Evolutionary conservation across 1,284 basidiomycete species (phyloP), one percentile per base, ranked within the genome.

Genomic region (Crocinoboletus sp.): DNA sequence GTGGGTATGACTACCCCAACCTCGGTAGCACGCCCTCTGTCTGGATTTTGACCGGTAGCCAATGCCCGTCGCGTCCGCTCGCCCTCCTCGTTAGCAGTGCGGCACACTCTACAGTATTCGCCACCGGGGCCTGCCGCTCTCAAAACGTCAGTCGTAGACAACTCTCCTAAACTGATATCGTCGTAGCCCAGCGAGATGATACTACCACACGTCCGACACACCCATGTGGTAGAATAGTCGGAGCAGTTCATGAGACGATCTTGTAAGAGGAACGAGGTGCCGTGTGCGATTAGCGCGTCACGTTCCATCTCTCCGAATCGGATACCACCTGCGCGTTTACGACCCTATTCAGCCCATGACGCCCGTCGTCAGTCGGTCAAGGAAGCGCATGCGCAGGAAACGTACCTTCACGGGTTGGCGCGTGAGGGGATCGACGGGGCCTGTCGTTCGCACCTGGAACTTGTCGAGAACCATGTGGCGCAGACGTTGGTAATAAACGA

Each of bases 261-360:
- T 74, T 99, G 95, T 19, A 99, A 78, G 35, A 99, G 77, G 84
- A 96, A 99, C 6, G 92, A 93, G 5, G 96, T 97, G 32, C 96
- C 96, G 69, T 99, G 96, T 4, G 96, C 96, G 56, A 99, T 91
- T 41, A 99, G 77, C 12, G 96, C 95, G 64, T 99, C 96, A 47
- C 96, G 89, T 69, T 99, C 96, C 96, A 99, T 99, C 72, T 99
- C 96, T 58, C 96, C 96, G 68, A 99, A 99, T 52, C 96, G 94
- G 60, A 99, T 99, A 66, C 96, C 96, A 63, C 96, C 96, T 30
- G 90, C 93, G 45, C 94, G 89, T 80, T 99, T 99, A 52, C 96
- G 86, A 46, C 96, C 96, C 90, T 96, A 56, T 45, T 49, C 42
- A 40, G 24, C 16, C 40, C 40, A 42, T 23, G 11, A 34, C 41